phyloP scores from a whole-genome alignment of 257 asterid species.

The Agastache rugosa region DNA sequence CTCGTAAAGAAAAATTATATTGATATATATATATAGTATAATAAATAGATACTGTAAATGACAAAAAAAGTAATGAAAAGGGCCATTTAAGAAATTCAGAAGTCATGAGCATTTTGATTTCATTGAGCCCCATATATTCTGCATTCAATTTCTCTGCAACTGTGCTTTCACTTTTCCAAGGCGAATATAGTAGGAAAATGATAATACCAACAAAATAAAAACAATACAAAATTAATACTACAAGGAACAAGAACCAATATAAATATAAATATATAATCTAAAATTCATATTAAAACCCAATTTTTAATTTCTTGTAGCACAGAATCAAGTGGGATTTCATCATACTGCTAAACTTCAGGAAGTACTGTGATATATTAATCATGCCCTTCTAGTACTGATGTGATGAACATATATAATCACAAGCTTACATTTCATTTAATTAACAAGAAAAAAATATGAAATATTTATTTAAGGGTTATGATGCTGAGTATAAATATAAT shows the following conservation, averaged over 20 bases:
- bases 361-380: background rate
- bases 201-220: slow-evolving; percentile 1
- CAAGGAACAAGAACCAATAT: background rate
- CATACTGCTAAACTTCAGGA: too few relatives aligned
- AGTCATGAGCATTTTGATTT: slow-evolving; percentile 10
- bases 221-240: background rate
- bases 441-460: background rate
- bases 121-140: slow-evolving; percentile 3
- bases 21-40: too few relatives aligned
- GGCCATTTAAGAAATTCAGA: background rate
- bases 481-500: slow-evolving; percentile 71
- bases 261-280: background rate
- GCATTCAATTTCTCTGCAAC: slow-evolving; percentile 33
- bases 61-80: background rate
- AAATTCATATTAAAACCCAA: background rate
- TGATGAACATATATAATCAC: slow-evolving; percentile 2
- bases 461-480: slow-evolving; percentile 46
- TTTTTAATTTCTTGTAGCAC: slow-evolving; percentile 7
- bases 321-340: background rate
- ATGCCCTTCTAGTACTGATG: background rate
- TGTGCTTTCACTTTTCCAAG: slow-evolving; percentile 31
- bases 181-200: background rate
- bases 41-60: too few relatives aligned
- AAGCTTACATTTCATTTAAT: slow-evolving; percentile 12
- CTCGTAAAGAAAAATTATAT: too few relatives aligned